Evolutionary conservation across 2,329 filamentous ascomycete species (phyloP).

Genomic region (Apiospora phragmitis): DNA sequence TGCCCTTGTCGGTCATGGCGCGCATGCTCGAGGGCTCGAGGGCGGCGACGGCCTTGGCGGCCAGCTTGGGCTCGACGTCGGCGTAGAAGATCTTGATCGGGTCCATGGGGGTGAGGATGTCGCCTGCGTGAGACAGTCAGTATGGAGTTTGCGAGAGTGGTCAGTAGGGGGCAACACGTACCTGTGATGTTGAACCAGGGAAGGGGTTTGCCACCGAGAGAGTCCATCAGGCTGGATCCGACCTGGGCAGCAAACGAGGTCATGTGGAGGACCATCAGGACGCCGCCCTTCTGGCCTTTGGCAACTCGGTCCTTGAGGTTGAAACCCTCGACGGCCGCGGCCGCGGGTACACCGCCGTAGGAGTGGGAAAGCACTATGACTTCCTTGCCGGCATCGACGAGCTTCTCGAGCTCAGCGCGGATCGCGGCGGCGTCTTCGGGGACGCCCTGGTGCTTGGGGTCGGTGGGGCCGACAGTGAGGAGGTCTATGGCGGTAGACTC

Average conservation of each 20-base stretch:
- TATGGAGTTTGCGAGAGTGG: not conserved
- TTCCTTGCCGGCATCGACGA: slow-evolving; percentile 3
- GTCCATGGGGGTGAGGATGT: slow-evolving; percentile 7
- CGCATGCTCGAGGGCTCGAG: slow-evolving; percentile 10
- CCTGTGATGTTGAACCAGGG: slow-evolving; percentile 8
- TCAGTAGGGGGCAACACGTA: not conserved
- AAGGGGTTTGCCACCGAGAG: slow-evolving; percentile 3
- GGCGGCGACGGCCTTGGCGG: slow-evolving; percentile 5
- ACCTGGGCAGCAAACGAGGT: slow-evolving; percentile 14
- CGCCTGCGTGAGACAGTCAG: slow-evolving; percentile 3
- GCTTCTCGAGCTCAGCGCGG: slow-evolving; percentile 11
- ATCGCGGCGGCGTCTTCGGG: slow-evolving; percentile 9
- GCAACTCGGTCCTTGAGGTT: slow-evolving; percentile 14
- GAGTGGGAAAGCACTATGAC: slow-evolving; percentile 20
- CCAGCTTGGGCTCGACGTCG: slow-evolving; percentile 15
- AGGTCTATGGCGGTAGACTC: slow-evolving; percentile 13
- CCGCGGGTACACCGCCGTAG: not conserved
- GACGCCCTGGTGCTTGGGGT: not conserved
- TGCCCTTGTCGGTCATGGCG: not conserved
- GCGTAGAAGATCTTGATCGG: slow-evolving; percentile 12
- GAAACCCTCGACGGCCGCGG: slow-evolving; percentile 13
- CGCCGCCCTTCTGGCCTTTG: slow-evolving; percentile 10
- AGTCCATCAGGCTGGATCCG: slow-evolving; percentile 5
- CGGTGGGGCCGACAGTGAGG: slow-evolving; percentile 14
- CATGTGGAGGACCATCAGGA: slow-evolving; percentile 16